Percentiles rank a stretch among this genome's conserved stretches.
phyloP scores from a whole-genome alignment of 179 eudicot species.

The Spinacia oleracea region DNA sequence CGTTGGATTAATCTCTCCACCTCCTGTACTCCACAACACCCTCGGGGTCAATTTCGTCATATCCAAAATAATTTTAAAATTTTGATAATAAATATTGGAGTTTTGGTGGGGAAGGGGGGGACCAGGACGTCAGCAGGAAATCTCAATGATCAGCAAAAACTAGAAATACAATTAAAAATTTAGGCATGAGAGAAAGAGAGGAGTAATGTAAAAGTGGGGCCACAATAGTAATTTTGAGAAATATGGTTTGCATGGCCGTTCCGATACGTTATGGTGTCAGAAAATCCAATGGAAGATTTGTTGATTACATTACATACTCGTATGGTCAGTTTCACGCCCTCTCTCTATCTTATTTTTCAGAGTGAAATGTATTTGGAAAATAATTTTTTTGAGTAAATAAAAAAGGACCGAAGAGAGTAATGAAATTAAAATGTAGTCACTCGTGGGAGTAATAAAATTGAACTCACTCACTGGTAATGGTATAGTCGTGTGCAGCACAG shows the following conservation, averaged over 20 bases:
- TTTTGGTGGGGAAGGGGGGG: conserved; percentile 28
- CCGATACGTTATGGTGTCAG: conserved; percentile 59
- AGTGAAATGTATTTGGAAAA: too few relatives aligned
- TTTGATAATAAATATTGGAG: too few relatives aligned
- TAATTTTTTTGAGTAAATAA: too few relatives aligned
- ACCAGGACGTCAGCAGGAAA: conserved; percentile 40
- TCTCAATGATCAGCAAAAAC: conserved; percentile 44
- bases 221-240: conserved; percentile 12
- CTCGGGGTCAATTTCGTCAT: not conserved
- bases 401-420: too few relatives aligned
- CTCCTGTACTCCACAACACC: conserved; percentile 26
- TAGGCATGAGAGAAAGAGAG: not conserved
- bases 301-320: conserved; percentile 28
- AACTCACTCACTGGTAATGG: conserved; percentile 15
- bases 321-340: conserved; percentile 36
- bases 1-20: conserved; percentile 48
- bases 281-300: conserved; percentile 74
- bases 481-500: conserved; percentile 28
- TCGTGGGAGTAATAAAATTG: too few relatives aligned
- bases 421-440: too few relatives aligned
- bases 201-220: conserved; percentile 3
- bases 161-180: conserved; percentile 13
- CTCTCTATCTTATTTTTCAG: not conserved
- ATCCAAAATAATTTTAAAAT: too few relatives aligned
- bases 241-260: conserved; percentile 41